Base-by-base conservation (phyloP, 2,329 filamentous ascomycete genomes). In the Colletotrichum sp. region DNA sequence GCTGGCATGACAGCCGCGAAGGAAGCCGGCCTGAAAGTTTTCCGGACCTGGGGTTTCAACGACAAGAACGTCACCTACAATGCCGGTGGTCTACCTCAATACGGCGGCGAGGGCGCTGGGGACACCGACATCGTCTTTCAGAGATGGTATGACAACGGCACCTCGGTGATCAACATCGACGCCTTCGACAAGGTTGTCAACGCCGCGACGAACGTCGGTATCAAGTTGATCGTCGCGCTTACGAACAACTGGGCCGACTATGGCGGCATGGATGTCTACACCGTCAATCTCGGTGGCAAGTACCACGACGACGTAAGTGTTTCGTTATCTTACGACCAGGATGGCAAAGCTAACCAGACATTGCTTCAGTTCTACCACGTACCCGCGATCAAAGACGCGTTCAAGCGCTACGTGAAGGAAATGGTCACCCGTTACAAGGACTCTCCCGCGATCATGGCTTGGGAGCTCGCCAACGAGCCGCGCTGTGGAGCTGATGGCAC, bases 381-480 rank as follows among this genome's bases (percentile, higher is more conserved):
- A 0, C 88, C 88, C 15, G 82, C 82, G 30, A 90, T 91, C 81
- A 90, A 90, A 79, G 82, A 85, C 5, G 88, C 88, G 1, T 91
- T 85, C 80, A 90, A 90, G 79, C 86, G 85, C 64, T 95, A 94
- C 81, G 88, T 94, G 80, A 85, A 89, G 65, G 85, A 86, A 1
- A 87, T 94, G 8, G 88, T 94, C 4, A 89, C 84, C 24, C 86
- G 92, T 13, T 94, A 93, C 84, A 89, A 85, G 62, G 84, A 87
- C 76, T 93, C 90, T 0, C 84, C 89, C 0, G 89, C 92, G 0
- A 88, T 94, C 63, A 91, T 94, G 78, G 91, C 92, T 0, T 94
- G 93, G 93, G 92, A 94, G 79, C 85, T 94, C 3, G 90, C 87
- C 72, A 94, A 94, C 78, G 93, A 94, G 75, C 86, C 87, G 24